Percentiles rank a stretch among this genome's conserved stretches.
phyloP scores from a whole-genome alignment of 2,329 filamentous ascomycete genomes.

The Fusarium algeriense region DNA sequence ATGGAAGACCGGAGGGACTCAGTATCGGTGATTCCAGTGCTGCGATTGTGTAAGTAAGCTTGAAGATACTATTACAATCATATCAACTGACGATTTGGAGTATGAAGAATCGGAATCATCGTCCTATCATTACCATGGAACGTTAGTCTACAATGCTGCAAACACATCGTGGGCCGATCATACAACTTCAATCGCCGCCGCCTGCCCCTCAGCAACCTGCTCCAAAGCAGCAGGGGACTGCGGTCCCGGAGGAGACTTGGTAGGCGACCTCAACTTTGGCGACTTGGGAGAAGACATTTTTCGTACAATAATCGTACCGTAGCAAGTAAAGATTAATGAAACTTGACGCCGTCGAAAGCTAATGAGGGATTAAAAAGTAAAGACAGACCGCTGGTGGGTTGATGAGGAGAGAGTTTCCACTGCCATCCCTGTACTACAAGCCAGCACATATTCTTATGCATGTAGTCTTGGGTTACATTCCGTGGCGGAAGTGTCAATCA shows the following conservation, averaged over 20 bases:
- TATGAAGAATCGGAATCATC: conserved; percentile 36
- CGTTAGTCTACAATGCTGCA: neutral
- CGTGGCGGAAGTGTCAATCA: neutral
- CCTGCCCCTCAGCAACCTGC: neutral
- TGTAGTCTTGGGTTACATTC: neutral
- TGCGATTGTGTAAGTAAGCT: neutral
- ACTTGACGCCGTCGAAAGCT: neutral
- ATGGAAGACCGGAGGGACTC: conserved; percentile 37
- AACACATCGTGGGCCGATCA: fast-evolving
- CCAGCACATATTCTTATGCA: neutral
- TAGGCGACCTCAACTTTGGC: neutral
- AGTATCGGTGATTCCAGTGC: conserved; percentile 33
- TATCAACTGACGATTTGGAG: conserved; percentile 13
- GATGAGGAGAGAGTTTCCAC: neutral
- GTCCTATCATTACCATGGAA: neutral
- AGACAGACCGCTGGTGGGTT: neutral
- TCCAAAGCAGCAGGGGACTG: neutral
- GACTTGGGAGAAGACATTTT: conserved; percentile 28
- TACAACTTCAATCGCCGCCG: conserved; percentile 29
- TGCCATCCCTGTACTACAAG: neutral
- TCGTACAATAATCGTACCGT: neutral
- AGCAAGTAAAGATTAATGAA: neutral
- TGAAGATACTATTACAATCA: fast-evolving
- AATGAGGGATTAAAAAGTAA: conserved; percentile 1
- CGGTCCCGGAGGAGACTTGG: neutral